Evolutionary conservation across 768 basidiomycete genomes (phyloP).

Genomic region (Hygrocybe coccinea): DNA sequence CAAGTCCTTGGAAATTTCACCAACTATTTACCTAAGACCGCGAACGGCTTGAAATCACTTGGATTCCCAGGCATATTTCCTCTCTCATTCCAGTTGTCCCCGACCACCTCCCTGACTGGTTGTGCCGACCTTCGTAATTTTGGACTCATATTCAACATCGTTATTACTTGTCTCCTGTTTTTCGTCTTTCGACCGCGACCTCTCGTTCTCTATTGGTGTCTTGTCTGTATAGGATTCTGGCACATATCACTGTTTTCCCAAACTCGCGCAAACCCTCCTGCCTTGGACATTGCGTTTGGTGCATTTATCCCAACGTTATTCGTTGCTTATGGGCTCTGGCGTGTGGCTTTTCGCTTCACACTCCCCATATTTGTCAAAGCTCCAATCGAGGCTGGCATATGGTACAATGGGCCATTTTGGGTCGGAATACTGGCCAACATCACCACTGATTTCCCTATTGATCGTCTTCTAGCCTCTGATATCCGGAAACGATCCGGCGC

Average conservation of each 20-base stretch:
- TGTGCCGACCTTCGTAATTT: constrained; percentile 67
- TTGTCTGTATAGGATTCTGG: constrained; percentile 85
- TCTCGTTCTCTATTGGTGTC: constrained; percentile 65
- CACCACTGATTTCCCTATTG: constrained; percentile 70
- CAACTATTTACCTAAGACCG: constrained; percentile 53
- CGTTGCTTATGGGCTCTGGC: constrained; percentile 76
- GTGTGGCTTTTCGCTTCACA: constrained; percentile 66
- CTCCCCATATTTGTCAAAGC: constrained; percentile 62
- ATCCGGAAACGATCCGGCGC: constrained; percentile 62
- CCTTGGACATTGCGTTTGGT: constrained; percentile 65
- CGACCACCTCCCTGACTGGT: constrained; percentile 45
- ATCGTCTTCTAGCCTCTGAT: constrained; percentile 68
- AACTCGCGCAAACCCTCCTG: constrained; percentile 60
- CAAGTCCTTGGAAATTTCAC: constrained; percentile 70
- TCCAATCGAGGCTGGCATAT: constrained; percentile 68
- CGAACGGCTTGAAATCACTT: constrained; percentile 63
- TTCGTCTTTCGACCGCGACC: constrained; percentile 67
- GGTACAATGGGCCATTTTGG: constrained; percentile 78
- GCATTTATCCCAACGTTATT: constrained; percentile 77
- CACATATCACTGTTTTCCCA: constrained; percentile 78
- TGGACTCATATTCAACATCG: constrained; percentile 69
- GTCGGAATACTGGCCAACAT: constrained; percentile 70
- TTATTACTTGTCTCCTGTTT: constrained; percentile 64
- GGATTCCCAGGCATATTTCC: constrained; percentile 76
- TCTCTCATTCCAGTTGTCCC: constrained; percentile 55